Base-by-base conservation (phyloP, 495 filamentous ascomycete genomes). In the Articulospora tetracladia region DNA sequence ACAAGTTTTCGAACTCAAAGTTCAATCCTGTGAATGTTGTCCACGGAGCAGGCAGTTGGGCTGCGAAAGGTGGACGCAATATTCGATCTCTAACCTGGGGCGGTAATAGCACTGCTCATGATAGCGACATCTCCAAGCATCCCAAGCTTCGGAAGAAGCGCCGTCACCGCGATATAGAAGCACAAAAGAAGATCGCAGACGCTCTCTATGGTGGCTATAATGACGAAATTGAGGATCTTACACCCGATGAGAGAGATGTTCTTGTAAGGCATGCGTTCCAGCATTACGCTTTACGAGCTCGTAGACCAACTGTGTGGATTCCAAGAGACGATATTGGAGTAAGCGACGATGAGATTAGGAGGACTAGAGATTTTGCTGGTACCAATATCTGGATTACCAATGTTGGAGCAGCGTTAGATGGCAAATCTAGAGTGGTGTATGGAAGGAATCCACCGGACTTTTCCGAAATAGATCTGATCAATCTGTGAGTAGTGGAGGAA, bases 221-320 rank as follows among this genome's bases (percentile, higher is more conserved):
- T 64, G 93, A 97, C 62, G 90, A 95, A 74, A 85, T 98, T 52
- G 94, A 98, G 70, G 94, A 98, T 74, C 79, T 98, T 49, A 94
- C 90, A 23, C 91, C 93, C 0, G 90, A 93, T 55, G 92, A 97
- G 73, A 83, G 94, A 62, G 93, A 98, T 67, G 81, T 85, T 62
- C 80, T 98, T 34, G 90, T 97, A 10, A 86, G 87, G 58, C 86
- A 89, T 55, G 92, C 93, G 20, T 98, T 98, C 74, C 87, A 91
- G 75, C 94, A 98, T 69, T 84, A 87, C 49, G 94, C 94, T 3
- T 76, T 97, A 22, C 84, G 93, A 41, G 90, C 95, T 12, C 86
- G 90, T 55, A 78, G 92, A 28, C 94, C 94, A 0, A 89, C 90
- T 12, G 84, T 98, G 48, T 98, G 94, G 94, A 93, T 98, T 48